Conservation (phyloP, 306 rosid genomes). For the Inga oerstediana region DNA sequence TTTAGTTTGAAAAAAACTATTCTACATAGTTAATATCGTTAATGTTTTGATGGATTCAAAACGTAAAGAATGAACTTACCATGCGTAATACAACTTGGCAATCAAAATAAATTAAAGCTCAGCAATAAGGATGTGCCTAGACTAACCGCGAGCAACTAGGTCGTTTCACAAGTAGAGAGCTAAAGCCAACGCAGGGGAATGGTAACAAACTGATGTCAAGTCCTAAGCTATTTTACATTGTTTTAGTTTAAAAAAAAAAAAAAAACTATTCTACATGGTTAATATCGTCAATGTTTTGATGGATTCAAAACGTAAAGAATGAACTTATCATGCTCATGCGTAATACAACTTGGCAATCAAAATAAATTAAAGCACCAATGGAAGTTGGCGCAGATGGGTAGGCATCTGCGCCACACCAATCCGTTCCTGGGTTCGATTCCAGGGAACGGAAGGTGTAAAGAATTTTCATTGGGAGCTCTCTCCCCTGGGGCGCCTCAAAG, state of each 20-base stretch:
- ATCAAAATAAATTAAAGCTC: not conserved
- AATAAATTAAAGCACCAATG: constrained; percentile 3
- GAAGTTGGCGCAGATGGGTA: no score
- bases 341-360: constrained; percentile 1
- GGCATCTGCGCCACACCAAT: no score
- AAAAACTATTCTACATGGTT: not conserved
- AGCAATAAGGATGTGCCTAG: not conserved
- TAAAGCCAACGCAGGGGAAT: not conserved
- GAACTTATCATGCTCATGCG: not conserved
- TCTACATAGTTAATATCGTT: not conserved
- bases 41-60: constrained; percentile 8
- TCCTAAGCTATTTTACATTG: not conserved
- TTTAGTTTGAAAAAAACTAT: no score
- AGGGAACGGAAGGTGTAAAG: no score
- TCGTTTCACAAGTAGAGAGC: not conserved
- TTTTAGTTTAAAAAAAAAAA: not conserved
- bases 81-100: not conserved
- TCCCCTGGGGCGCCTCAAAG: no score
- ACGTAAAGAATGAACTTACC: constrained; percentile 4
- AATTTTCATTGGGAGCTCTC: no score
- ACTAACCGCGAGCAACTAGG: not conserved
- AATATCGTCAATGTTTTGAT: not conserved
- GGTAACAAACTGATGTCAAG: not conserved
- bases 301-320: constrained; percentile 25
- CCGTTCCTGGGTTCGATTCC: no score